Base-by-base conservation (phyloP, 2,329 filamentous ascomycete species). In the Ophiocordyceps sinensis region DNA sequence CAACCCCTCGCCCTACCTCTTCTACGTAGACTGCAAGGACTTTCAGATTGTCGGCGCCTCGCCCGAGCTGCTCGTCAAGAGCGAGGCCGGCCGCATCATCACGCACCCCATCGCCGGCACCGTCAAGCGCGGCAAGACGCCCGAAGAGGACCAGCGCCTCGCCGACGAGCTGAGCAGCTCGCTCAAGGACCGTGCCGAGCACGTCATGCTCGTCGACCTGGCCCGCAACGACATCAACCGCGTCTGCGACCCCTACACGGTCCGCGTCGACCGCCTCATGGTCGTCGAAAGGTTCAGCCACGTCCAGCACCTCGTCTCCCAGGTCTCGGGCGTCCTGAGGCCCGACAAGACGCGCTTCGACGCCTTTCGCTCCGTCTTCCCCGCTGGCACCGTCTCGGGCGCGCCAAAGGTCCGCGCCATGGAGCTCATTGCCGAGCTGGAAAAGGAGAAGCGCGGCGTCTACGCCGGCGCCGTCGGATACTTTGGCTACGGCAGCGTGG, bases 31-130 rank as follows among this genome's bases (percentile, higher is more conserved):
- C 60, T 96, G 89, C 64, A 73, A 75, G 45, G 82, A 85, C 55
- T 96, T 98, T 64, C 85, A 95, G 59, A 88, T 98, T 49, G 82
- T 98, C 12, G 91, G 91, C 44, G 91, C 91, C 32, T 94, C 85
- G 43, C 91, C 91, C 1, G 91, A 98, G 64, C 75, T 96, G 45
- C 77, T 98, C 37, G 89, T 94, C 54, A 95, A 95, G 65, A 79
- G 83, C 49, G 87, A 94, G 56, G 73, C 73, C 32, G 85, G 87
- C 23, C 76, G 85, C 41, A 83, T 98, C 57, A 86, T 96, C 56
- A 96, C 88, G 21, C 91, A 98, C 61, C 89, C 91, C 8, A 98
- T 98, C 57, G 91, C 91, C 12, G 91, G 91, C 41, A 98, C 91
- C 0, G 87, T 96, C 42, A 87, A 85, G 64, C 78, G 91, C 51